Evolutionary conservation across 1,284 basidiomycete genomes (phyloP).

Genomic region (Fomitiporia mediterranea): DNA sequence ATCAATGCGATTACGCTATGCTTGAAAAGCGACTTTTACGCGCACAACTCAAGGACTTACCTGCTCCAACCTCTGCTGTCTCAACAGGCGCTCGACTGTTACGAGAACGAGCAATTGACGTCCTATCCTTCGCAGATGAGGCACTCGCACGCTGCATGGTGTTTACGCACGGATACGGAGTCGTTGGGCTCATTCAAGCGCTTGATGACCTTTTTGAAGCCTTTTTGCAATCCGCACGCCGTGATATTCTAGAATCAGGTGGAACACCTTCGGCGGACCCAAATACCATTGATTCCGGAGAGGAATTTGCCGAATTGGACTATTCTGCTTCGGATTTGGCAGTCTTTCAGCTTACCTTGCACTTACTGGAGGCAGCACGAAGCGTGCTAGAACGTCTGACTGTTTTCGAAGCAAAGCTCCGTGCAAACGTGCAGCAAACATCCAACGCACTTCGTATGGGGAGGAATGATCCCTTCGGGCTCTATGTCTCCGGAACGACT

Average conservation of each 20-base stretch:
- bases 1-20: slow-evolving; percentile 75
- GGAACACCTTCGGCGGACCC: slow-evolving; percentile 29
- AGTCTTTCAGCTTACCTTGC: slow-evolving; percentile 77
- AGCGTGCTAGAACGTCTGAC: slow-evolving; percentile 62
- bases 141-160: slow-evolving; percentile 67
- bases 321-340: slow-evolving; percentile 86
- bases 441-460: slow-evolving; percentile 54
- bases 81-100: slow-evolving; percentile 54
- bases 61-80: slow-evolving; percentile 35
- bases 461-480: slow-evolving; percentile 48
- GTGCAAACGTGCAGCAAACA: slow-evolving; percentile 52
- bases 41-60: slow-evolving; percentile 46
- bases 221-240: slow-evolving; percentile 65
- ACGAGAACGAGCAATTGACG: slow-evolving; percentile 65
- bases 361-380: slow-evolving; percentile 74
- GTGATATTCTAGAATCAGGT: slow-evolving; percentile 43
- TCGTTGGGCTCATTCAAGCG: slow-evolving; percentile 65
- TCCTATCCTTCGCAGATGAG: slow-evolving; percentile 76
- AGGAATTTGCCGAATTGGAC: slow-evolving; percentile 73
- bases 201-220: slow-evolving; percentile 65
- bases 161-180: slow-evolving; percentile 87
- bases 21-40: slow-evolving; percentile 71
- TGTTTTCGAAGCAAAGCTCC: slow-evolving; percentile 66
- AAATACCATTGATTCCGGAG: slow-evolving; percentile 40
- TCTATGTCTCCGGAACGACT: slow-evolving; percentile 56